Base-by-base conservation (phyloP, 2,329 filamentous ascomycete genomes). In the Ophiostoma tasmaniense region DNA sequence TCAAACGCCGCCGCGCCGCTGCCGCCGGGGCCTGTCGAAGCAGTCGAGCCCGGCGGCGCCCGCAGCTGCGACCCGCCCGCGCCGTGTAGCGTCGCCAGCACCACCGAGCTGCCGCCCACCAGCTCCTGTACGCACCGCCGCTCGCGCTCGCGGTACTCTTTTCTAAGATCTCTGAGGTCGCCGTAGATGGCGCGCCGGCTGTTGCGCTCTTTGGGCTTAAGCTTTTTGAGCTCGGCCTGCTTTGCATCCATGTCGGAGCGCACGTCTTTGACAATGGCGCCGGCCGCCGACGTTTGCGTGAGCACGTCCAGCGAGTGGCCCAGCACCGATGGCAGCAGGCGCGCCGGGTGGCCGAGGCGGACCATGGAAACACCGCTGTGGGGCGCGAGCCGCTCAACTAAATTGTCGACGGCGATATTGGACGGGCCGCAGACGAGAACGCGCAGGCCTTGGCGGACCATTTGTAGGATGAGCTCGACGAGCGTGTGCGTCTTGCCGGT, bases 331-430 rank as follows among this genome's bases (percentile, higher is more conserved):
- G 93, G 93, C 0, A 99, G 83, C 33, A 99, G 84, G 25, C 95
- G 89, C 1, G 95, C 95, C 0, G 95, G 95, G 78, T 99, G 95
- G 0, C 95, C 95, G 0, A 99, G 86, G 1, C 95, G 90, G 45
- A 98, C 85, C 74, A 98, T 92, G 0, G 92, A 90, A 1, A 97
- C 84, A 75, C 92, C 93, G 75, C 92, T 93, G 77, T 93, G 90
- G 0, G 91, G 88, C 1, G 93, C 87, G 1, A 98, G 85, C 8
- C 95, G 88, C 79, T 99, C 95, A 10, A 97, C 93, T 70, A 99
- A 96, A 76, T 99, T 99, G 83, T 99, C 95, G 0, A 99, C 95
- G 0, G 92, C 95, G 74, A 99, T 93, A 77, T 99, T 99, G 37
- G 92, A 97, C 0, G 95, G 95, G 0, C 94, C 95, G 75, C 95